Percentiles rank a stretch among this genome's conserved stretches.
Evolutionary conservation across 2,329 filamentous ascomycete genomes (phyloP).

Genomic region (Fusarium agapanthi): DNA sequence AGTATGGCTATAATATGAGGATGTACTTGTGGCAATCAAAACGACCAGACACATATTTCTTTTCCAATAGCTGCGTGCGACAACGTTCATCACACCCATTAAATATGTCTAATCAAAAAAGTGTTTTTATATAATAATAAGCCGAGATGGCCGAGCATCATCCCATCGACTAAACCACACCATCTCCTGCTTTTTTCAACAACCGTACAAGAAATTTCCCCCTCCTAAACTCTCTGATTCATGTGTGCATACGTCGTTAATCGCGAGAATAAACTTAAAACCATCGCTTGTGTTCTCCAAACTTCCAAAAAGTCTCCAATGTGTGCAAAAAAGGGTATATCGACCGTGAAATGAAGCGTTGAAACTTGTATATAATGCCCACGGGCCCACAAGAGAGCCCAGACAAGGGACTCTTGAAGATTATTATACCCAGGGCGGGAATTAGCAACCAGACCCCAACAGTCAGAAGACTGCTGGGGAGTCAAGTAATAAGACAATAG

Average conservation of each 20-base stretch:
- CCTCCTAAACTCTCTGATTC: conserved; percentile 25
- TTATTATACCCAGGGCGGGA: conserved; percentile 30
- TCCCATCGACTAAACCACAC: conserved; percentile 23
- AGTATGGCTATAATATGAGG: neutral
- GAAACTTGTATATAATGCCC: conserved; percentile 41
- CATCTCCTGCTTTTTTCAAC: conserved; percentile 14
- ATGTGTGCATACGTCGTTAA: conserved; percentile 43
- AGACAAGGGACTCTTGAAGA: conserved; percentile 8
- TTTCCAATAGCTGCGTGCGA: conserved; percentile 17
- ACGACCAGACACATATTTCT: conserved; percentile 33
- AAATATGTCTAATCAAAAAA: conserved; percentile 38
- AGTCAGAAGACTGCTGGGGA: neutral
- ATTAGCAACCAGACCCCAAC: conserved; percentile 19
- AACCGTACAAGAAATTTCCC: conserved; percentile 17
- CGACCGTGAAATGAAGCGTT: conserved; percentile 44
- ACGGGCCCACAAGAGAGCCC: conserved; percentile 25
- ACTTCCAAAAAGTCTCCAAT: conserved; percentile 37
- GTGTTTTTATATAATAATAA: conserved; percentile 30
- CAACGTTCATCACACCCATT: conserved; percentile 27
- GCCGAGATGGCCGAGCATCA: conserved; percentile 24
- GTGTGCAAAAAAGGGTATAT: conserved; percentile 44
- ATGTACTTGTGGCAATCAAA: neutral
- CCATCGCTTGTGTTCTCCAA: conserved; percentile 38
- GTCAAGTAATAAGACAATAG: conserved; percentile 42
- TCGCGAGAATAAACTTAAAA: conserved; percentile 32